Evolutionary conservation across 108 stramenopile genomes (phyloP).

Genomic region (Skeletonema potamos): DNA sequence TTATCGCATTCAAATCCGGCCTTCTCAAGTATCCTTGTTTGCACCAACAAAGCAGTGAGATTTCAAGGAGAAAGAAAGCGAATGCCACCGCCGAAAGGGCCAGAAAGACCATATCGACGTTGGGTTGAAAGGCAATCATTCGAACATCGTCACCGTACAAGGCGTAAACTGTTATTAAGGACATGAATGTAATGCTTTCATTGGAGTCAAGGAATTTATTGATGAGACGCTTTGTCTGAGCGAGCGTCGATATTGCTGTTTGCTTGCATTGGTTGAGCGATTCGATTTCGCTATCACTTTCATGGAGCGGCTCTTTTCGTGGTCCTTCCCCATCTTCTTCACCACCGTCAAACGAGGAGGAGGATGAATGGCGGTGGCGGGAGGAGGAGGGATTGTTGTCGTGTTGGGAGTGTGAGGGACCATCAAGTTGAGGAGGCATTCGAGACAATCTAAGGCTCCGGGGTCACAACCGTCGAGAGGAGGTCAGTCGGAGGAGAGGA

Average conservation of each 20-base stretch:
- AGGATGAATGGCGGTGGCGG: not conserved
- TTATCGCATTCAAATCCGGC: slow-evolving; percentile 23
- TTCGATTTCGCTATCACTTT: not conserved
- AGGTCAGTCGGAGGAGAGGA: too few relatives aligned
- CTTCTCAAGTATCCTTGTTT: slow-evolving; percentile 31
- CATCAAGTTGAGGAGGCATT: not conserved
- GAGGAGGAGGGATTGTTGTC: not conserved
- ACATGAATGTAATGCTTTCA: slow-evolving; percentile 42
- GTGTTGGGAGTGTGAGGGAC: not conserved
- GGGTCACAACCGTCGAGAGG: too few relatives aligned
- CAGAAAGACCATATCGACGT: slow-evolving; percentile 48
- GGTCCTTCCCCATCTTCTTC: slow-evolving; percentile 7
- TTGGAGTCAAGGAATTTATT: slow-evolving; percentile 31
- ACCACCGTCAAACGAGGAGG: not conserved
- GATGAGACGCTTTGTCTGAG: not conserved
- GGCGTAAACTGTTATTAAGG: slow-evolving; percentile 56
- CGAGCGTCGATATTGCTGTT: not conserved
- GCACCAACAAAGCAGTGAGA: slow-evolving; percentile 51
- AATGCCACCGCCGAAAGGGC: slow-evolving; percentile 52
- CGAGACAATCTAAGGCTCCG: too few relatives aligned
- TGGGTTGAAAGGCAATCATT: slow-evolving; percentile 32
- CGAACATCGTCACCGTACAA: slow-evolving; percentile 60
- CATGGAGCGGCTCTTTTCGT: slow-evolving; percentile 17
- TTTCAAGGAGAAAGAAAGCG: slow-evolving; percentile 54
- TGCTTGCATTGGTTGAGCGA: not conserved